phyloP scores from a whole-genome alignment of 495 filamentous ascomycete species.

The Aspergillus heteromorphus region DNA sequence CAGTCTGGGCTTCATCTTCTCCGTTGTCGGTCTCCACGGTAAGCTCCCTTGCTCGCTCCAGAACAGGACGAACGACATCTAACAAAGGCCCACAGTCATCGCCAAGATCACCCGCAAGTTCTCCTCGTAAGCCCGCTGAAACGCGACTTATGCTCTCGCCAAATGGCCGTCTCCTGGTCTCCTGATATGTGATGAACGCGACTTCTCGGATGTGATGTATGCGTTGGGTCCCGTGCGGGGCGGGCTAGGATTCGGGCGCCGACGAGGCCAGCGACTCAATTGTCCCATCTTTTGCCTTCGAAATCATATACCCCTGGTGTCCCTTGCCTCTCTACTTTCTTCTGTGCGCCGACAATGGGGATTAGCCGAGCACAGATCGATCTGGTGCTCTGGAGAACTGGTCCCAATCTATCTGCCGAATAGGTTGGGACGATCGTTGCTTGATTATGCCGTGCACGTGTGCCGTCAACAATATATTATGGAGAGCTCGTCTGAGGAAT shows the following conservation, averaged over 20 bases:
- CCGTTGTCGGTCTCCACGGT: slow-evolving; percentile 96
- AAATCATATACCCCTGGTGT: slow-evolving; percentile 23
- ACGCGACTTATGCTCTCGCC: not conserved
- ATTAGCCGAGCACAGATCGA: not conserved
- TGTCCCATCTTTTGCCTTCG: not conserved
- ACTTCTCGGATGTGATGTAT: not conserved
- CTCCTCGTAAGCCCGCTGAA: slow-evolving; percentile 45
- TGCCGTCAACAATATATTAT: not conserved
- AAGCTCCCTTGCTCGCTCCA: slow-evolving; percentile 31
- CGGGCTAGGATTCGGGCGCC: not conserved
- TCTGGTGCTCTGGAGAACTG: slow-evolving; percentile 20
- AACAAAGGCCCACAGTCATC: slow-evolving; percentile 60
- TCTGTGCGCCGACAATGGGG: slow-evolving; percentile 11
- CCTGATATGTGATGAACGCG: not conserved
- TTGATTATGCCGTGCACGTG: not conserved
- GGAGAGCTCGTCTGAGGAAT: not conserved
- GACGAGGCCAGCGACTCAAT: not conserved
- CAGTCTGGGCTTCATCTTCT: slow-evolving; percentile 95
- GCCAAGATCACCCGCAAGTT: slow-evolving; percentile 94
- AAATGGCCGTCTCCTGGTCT: not conserved
- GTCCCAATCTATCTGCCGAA: slow-evolving; percentile 37
- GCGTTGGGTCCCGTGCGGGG: not conserved
- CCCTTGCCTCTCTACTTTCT: slow-evolving; percentile 9
- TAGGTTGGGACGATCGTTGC: slow-evolving; percentile 22
- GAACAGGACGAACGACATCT: slow-evolving; percentile 13